A percentile compares a stretch with the other conserved stretches of the same genome.
Conservation (phyloP, 163 green algal genomes). For the Prototheca cutis region DNA sequence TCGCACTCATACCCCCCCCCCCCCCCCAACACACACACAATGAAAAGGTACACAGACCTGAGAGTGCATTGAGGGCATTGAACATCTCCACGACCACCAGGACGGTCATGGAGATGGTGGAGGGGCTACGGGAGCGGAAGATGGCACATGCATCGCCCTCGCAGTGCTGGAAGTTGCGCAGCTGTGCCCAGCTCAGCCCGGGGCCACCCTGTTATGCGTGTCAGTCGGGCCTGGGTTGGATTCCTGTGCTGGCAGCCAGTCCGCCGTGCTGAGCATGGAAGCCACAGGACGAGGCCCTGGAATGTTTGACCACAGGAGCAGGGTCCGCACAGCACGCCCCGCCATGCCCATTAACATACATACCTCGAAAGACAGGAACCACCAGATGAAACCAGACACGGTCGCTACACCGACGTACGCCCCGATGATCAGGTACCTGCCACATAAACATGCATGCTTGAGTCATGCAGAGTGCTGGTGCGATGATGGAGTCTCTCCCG, state of each 20-base stretch:
- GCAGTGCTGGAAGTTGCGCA: slow-evolving; percentile 70
- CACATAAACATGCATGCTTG: too few relatives aligned
- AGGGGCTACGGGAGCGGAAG: slow-evolving; percentile 50
- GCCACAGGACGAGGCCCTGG: too few relatives aligned
- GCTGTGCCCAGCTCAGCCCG: slow-evolving; percentile 54
- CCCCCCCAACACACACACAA: not conserved
- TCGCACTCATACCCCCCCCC: too few relatives aligned
- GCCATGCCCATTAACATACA: not conserved
- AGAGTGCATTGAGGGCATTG: slow-evolving; percentile 93
- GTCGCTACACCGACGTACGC: slow-evolving; percentile 81
- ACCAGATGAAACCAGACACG: slow-evolving; percentile 78
- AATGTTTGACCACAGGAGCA: too few relatives aligned
- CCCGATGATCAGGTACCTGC: slow-evolving; percentile 69
- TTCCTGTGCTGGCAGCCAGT: too few relatives aligned
- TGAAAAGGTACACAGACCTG: slow-evolving; percentile 10
- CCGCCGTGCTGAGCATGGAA: too few relatives aligned
- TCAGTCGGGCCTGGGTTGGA: too few relatives aligned
- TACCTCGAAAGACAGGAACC: slow-evolving; percentile 55
- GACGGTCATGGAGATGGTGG: slow-evolving; percentile 78
- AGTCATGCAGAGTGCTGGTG: too few relatives aligned
- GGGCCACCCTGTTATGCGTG: slow-evolving; percentile 42
- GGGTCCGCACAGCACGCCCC: too few relatives aligned
- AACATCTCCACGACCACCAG: slow-evolving; percentile 97
- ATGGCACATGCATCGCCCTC: slow-evolving; percentile 39
- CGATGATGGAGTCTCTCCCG: too few relatives aligned